phyloP scores from a whole-genome alignment of 2,329 filamentous ascomycete genomes.

The Venturia carpophila region DNA sequence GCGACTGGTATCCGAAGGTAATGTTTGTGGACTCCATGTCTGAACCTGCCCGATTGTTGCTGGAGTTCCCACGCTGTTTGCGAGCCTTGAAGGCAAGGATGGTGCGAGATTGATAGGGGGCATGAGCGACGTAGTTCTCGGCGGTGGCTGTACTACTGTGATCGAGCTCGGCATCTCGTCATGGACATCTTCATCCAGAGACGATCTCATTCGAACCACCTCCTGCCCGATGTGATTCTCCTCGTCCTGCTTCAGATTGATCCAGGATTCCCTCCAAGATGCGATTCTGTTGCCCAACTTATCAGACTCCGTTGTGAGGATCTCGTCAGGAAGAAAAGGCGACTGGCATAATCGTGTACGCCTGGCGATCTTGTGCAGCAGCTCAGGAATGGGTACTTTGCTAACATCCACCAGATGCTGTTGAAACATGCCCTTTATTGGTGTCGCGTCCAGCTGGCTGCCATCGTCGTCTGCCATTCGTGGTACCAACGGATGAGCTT shows the following conservation, averaged over 20 bases:
- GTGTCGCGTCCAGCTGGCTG: constrained; percentile 2
- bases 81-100: background rate
- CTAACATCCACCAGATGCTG: constrained; percentile 16
- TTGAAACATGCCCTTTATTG: constrained; percentile 8
- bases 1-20: background rate
- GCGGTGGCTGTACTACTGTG: background rate
- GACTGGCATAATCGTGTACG: constrained; percentile 5
- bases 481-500: constrained; percentile 16
- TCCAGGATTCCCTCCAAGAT: background rate
- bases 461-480: constrained; percentile 8
- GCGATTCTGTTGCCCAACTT: background rate
- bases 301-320: background rate
- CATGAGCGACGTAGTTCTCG: constrained; percentile 3
- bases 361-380: constrained; percentile 11
- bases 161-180: background rate
- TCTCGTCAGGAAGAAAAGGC: background rate
- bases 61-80: background rate
- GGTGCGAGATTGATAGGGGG: background rate
- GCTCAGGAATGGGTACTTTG: constrained; percentile 7
- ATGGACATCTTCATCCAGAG: background rate
- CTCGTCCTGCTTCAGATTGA: constrained; percentile 1
- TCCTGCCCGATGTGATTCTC: background rate
- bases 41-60: background rate
- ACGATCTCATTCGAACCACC: background rate
- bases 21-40: background rate